These are phyloP conservation scores for Nothophoma quercina DNA, from an alignment of 2,329 filamentous ascomycete genomes.

Conservation along the genomic window DNA sequence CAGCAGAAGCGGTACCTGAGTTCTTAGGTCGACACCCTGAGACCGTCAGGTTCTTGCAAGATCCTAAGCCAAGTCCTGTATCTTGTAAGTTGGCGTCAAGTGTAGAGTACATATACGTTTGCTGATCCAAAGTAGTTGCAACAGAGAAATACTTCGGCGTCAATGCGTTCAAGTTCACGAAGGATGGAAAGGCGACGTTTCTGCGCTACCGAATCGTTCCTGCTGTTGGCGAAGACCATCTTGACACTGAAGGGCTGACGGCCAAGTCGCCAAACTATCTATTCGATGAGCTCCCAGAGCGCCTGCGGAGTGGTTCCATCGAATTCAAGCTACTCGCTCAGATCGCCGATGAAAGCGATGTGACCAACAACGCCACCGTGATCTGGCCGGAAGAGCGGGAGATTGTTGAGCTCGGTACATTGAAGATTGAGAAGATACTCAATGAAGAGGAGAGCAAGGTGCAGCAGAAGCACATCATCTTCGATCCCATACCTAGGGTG, in stretches of 20 bases:
- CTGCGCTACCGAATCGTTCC: constrained; percentile 62
- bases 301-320: constrained; percentile 49
- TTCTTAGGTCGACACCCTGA: constrained; percentile 58
- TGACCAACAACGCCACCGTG: constrained; percentile 58
- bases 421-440: constrained; percentile 55
- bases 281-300: constrained; percentile 56
- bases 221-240: constrained; percentile 50
- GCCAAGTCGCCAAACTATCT: constrained; percentile 55
- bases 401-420: constrained; percentile 59
- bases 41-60: constrained; percentile 57
- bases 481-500: constrained; percentile 65
- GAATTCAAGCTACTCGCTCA: constrained; percentile 60
- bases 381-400: constrained; percentile 62
- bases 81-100: constrained; percentile 41
- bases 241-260: constrained; percentile 51
- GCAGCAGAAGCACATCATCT: constrained; percentile 63
- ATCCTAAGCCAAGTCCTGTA: constrained; percentile 59
- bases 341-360: constrained; percentile 58
- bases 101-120: background rate
- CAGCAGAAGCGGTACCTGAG: constrained; percentile 44
- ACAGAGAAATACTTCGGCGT: constrained; percentile 59
- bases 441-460: constrained; percentile 51
- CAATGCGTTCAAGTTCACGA: constrained; percentile 59
- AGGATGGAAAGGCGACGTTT: constrained; percentile 53
- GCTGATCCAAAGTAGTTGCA: constrained; percentile 39